Evolutionary conservation across 495 filamentous ascomycete genomes (phyloP).

Genomic region (Hypoxylon subgilvum): DNA sequence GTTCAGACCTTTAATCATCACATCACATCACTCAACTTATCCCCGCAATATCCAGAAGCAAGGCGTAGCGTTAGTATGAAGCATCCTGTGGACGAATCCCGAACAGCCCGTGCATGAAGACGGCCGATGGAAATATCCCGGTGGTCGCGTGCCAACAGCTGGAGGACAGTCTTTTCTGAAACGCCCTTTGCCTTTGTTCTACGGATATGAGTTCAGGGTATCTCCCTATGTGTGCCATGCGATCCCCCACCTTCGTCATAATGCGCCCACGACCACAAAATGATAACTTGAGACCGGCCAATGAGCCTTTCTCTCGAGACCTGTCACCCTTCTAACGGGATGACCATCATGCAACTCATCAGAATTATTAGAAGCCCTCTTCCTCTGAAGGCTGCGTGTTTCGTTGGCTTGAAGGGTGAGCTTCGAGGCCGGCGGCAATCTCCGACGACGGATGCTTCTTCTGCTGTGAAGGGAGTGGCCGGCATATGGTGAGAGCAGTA

Average conservation of each 20-base stretch:
- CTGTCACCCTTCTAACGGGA: slow-evolving; percentile 5
- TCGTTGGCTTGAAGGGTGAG: slow-evolving; percentile 14
- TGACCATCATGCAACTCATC: slow-evolving; percentile 9
- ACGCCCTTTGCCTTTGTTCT: slow-evolving; percentile 30
- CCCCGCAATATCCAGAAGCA: neutral
- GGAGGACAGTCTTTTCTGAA: slow-evolving; percentile 19
- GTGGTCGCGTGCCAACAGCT: slow-evolving; percentile 3
- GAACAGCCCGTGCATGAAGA: slow-evolving; percentile 2
- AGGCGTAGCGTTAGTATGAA: neutral
- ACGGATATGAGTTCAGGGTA: slow-evolving; percentile 28
- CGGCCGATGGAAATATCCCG: neutral
- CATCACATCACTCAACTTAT: neutral
- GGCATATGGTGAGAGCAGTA: slow-evolving; percentile 13
- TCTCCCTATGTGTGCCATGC: slow-evolving; percentile 33
- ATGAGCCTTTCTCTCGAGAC: slow-evolving; percentile 15
- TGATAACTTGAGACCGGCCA: slow-evolving; percentile 26
- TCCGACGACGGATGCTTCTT: neutral
- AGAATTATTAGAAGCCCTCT: slow-evolving; percentile 11
- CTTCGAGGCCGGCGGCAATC: slow-evolving; percentile 2
- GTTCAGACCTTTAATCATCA: neutral
- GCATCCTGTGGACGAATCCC: neutral
- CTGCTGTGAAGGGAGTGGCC: neutral
- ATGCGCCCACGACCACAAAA: slow-evolving; percentile 12
- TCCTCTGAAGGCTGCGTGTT: slow-evolving; percentile 1
- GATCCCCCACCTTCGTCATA: slow-evolving; percentile 9